Conservation (phyloP, 768 basidiomycete species). For the Hemileccinum impolitum region DNA sequence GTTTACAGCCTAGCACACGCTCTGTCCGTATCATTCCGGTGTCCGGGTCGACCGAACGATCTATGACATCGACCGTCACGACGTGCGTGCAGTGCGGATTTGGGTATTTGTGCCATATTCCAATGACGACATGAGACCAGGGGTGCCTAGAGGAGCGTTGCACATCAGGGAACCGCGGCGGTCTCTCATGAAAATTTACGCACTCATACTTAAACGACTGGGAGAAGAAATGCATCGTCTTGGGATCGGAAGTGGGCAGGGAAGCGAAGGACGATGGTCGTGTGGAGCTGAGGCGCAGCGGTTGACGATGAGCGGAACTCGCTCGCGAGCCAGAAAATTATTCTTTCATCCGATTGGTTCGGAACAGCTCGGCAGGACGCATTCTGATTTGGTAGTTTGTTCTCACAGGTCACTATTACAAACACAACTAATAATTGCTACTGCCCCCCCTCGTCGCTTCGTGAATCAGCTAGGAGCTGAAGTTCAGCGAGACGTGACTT, state of each 20-base stretch:
- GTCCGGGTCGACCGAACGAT: conserved; percentile 75
- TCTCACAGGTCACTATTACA: conserved; percentile 3
- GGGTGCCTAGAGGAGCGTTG: conserved; percentile 56
- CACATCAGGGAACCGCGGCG: conserved; percentile 2
- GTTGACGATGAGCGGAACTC: conserved; percentile 8
- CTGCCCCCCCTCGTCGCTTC: background rate
- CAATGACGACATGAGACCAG: conserved; percentile 88
- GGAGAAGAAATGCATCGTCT: conserved; percentile 80
- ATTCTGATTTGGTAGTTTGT: background rate
- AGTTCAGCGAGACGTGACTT: conserved; percentile 71
- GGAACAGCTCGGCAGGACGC: conserved; percentile 14
- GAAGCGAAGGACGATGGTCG: conserved; percentile 21
- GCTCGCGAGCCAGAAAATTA: conserved; percentile 14
- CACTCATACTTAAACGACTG: conserved; percentile 84
- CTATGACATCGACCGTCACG: conserved; percentile 81
- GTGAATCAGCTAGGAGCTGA: conserved; percentile 34
- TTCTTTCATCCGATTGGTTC: conserved; percentile 29
- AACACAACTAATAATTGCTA: background rate
- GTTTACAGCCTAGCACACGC: conserved; percentile 85
- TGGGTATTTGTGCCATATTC: conserved; percentile 96
- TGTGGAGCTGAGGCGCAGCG: conserved; percentile 14
- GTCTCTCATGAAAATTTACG: conserved; percentile 30
- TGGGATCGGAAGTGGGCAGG: conserved; percentile 21
- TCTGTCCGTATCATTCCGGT: conserved; percentile 93
- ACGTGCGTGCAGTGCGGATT: conserved; percentile 91